Conservation (phyloP, 2,329 filamentous ascomycete species). For the Neofusicoccum umdonicola region DNA sequence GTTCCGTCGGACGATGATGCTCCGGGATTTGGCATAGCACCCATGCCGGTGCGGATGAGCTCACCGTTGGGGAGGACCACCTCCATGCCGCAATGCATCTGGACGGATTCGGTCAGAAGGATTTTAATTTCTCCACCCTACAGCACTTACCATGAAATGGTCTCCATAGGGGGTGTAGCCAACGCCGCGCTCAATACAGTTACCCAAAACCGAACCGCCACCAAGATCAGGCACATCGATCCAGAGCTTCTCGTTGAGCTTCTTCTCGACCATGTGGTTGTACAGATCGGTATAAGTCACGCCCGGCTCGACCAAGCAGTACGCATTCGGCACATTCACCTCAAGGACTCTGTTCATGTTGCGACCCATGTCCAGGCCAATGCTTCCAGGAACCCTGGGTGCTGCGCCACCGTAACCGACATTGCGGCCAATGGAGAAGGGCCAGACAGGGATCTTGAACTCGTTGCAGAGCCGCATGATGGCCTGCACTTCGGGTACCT, state of each 20-base stretch:
- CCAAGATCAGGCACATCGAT: slow-evolving; percentile 41
- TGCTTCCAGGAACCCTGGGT: slow-evolving; percentile 44
- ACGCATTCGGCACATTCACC: slow-evolving; percentile 39
- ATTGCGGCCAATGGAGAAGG: slow-evolving; percentile 43
- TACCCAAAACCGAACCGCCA: slow-evolving; percentile 34
- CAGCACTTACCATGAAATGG: slow-evolving; percentile 43
- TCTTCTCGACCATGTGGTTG: slow-evolving; percentile 38
- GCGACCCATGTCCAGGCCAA: slow-evolving; percentile 47
- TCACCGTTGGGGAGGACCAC: slow-evolving; percentile 43
- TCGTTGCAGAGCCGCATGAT: slow-evolving; percentile 35
- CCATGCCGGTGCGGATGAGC: slow-evolving; percentile 43
- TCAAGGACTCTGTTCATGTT: slow-evolving; percentile 43
- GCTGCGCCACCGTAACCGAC: slow-evolving; percentile 52
- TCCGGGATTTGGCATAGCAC: slow-evolving; percentile 31
- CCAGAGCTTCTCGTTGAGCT: slow-evolving; percentile 35
- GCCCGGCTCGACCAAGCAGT: slow-evolving; percentile 47
- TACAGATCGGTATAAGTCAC: slow-evolving; percentile 50
- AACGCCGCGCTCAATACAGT: slow-evolving; percentile 34
- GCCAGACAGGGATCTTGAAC: slow-evolving; percentile 34
- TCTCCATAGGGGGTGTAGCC: slow-evolving; percentile 38
- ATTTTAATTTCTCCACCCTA: slow-evolving; percentile 20
- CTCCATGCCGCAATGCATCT: slow-evolving; percentile 35
- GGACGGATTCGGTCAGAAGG: not conserved
- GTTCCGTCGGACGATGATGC: not conserved
- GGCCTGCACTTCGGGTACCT: slow-evolving; percentile 37